Evolutionary conservation across 2,329 filamentous ascomycete genomes (phyloP), one percentile per base, ranked within the genome.

Genomic region (Penicillium sp.): DNA sequence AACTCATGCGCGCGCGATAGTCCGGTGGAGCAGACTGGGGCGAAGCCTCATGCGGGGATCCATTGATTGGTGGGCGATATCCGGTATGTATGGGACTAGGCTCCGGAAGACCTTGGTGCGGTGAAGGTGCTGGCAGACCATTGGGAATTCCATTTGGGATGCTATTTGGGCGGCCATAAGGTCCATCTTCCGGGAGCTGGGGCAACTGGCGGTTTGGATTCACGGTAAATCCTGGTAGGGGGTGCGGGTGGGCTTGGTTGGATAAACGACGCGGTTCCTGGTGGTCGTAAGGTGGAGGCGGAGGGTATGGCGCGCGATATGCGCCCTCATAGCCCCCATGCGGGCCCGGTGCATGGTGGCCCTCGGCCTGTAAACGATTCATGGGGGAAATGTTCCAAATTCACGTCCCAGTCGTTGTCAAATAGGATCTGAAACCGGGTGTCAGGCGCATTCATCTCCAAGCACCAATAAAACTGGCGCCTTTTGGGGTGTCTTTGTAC

Each of bases 171-270:
- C 73, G 72, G 21, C 57, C 64, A 56, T 74, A 77, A 9, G 69
- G 70, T 24, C 66, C 68, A 35, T 74, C 72, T 3, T 63, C 65
- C 3, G 71, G 68, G 8, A 69, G 66, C 53, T 72, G 73, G 24
- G 71, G 72, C 10, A 75, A 61, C 49, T 75, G 72, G 27, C 72
- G 71, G 52, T 65, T 69, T 22, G 68, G 67, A 14, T 69, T 71
- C 27, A 67, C 65, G 11, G 68, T 64, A 53, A 72, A 74, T 37
- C 59, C 59, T 60, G 67, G 70, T 2, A 67, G 59, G 21, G 67
- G 65, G 27, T 47, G 43, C 24, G 69, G 57, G 54, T 71, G 70
- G 39, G 67, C 59, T 33, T 64, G 61, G 35, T 60, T 64, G 10
- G 72, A 68, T 14, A 66, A 58, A 27, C 71, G 73, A 43, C 71